A percentile compares a stretch with the other conserved stretches of the same genome.
phyloP scores from a whole-genome alignment of 2,329 filamentous ascomycete genomes.

The Pestalotiopsis sp. region DNA sequence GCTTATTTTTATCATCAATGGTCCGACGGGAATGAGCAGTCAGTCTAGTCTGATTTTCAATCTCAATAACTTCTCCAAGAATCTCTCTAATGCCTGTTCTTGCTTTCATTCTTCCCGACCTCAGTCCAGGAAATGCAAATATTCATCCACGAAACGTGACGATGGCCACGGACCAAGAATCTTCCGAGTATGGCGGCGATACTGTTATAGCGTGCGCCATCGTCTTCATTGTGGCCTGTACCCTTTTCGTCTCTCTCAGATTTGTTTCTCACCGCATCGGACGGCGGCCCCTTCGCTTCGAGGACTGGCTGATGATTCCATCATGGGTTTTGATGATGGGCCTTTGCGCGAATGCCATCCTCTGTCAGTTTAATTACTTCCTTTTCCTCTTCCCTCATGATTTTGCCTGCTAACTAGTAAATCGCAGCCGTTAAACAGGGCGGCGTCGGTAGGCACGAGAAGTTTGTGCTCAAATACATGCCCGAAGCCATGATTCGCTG shows the following conservation, averaged over 20 bases:
- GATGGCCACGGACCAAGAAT: neutral
- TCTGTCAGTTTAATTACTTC: slow-evolving; percentile 11
- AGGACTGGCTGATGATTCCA: slow-evolving; percentile 19
- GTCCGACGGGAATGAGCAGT: too few relatives aligned
- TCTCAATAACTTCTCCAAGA: neutral
- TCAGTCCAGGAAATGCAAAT: neutral
- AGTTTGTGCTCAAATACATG: slow-evolving; percentile 13
- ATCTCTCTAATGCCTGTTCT: neutral
- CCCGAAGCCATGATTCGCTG: slow-evolving; percentile 8
- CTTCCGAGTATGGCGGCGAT: slow-evolving; percentile 16
- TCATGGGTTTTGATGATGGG: slow-evolving; percentile 17
- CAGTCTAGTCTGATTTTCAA: neutral
- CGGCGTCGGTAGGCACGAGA: slow-evolving; percentile 18
- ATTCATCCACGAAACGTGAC: neutral
- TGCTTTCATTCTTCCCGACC: neutral
- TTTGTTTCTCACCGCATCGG: slow-evolving; percentile 16
- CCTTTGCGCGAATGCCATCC: slow-evolving; percentile 17
- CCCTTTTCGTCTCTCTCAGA: slow-evolving; percentile 15
- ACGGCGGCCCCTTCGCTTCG: slow-evolving; percentile 10
- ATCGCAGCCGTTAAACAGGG: slow-evolving; percentile 16
- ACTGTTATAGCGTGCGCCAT: slow-evolving; percentile 17
- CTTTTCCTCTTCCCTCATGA: neutral
- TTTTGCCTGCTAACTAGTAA: neutral
- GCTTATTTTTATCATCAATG: too few relatives aligned
- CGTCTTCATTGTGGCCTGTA: slow-evolving; percentile 18